Percentiles rank a stretch among this genome's conserved stretches.
phyloP scores from a whole-genome alignment of 106 monocot species.

The Hemerocallis citrina region DNA sequence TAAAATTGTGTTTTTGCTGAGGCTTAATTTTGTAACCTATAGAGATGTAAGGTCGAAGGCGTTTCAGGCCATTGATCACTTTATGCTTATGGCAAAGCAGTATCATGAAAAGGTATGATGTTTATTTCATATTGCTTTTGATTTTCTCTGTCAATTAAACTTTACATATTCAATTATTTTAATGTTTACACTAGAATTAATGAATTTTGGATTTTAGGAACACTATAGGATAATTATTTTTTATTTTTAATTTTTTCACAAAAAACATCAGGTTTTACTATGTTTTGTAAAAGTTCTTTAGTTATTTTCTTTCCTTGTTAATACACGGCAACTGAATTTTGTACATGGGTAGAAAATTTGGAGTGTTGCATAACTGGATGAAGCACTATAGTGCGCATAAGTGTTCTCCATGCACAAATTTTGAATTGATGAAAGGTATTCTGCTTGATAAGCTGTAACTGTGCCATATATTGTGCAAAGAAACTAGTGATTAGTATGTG shows the following conservation, averaged over 20 bases:
- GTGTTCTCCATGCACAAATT: too few relatives aligned
- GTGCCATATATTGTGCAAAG: too few relatives aligned
- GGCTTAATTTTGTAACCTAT: not conserved
- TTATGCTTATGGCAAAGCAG: slow-evolving; percentile 75
- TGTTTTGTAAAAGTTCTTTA: too few relatives aligned
- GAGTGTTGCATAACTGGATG: too few relatives aligned
- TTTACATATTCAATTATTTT: not conserved
- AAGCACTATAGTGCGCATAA: too few relatives aligned
- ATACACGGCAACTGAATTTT: too few relatives aligned
- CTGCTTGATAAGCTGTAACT: not conserved
- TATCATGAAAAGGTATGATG: slow-evolving; percentile 85
- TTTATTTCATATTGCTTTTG: not conserved
- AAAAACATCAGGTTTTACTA: too few relatives aligned
- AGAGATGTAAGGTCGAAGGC: slow-evolving; percentile 96
- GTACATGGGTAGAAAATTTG: too few relatives aligned
- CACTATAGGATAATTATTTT: too few relatives aligned
- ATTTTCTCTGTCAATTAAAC: not conserved
- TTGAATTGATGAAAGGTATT: not conserved
- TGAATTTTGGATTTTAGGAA: not conserved
- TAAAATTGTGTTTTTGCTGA: not conserved
- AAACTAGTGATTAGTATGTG: not conserved
- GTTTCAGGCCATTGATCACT: slow-evolving; percentile 92
- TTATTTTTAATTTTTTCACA: too few relatives aligned
- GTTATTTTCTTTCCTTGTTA: too few relatives aligned
- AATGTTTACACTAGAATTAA: not conserved